A percentile compares a stretch with the other conserved stretches of the same genome.
Conservation (phyloP, 1,139 yeast species). For the Suhomyces coccinellae region DNA sequence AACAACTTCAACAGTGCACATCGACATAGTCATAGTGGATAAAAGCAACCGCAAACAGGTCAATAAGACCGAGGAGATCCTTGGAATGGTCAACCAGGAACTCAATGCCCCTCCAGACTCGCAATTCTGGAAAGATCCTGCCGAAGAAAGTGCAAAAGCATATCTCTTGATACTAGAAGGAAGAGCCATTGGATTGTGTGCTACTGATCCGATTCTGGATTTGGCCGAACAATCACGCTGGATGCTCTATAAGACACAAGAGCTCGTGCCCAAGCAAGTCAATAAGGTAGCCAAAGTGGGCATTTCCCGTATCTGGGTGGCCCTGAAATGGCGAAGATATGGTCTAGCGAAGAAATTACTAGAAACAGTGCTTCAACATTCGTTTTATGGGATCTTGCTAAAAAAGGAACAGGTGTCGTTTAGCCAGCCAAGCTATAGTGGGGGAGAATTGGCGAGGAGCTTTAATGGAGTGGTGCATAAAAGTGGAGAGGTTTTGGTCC, state of each 20-base stretch:
- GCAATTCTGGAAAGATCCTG: constrained; percentile 42
- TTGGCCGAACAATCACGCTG: constrained; percentile 35
- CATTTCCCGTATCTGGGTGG: constrained; percentile 65
- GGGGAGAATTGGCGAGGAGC: constrained; percentile 52
- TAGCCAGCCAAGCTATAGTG: constrained; percentile 71
- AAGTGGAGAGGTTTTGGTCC: constrained; percentile 50
- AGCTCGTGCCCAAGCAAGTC: constrained; percentile 37
- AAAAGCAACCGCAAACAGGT: constrained; percentile 18
- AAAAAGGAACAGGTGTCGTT: constrained; percentile 52
- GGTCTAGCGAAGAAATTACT: constrained; percentile 52
- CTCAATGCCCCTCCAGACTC: constrained; percentile 59
- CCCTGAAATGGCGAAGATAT: constrained; percentile 51
- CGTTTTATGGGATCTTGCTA: constrained; percentile 54
- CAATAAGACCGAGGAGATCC: constrained; percentile 26
- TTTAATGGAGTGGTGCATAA: constrained; percentile 54
- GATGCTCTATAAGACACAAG: constrained; percentile 46
- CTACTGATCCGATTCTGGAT: constrained; percentile 38
- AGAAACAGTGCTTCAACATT: constrained; percentile 36
- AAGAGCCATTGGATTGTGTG: constrained; percentile 54
- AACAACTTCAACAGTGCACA: constrained; percentile 11
- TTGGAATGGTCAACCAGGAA: constrained; percentile 57
- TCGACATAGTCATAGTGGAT: constrained; percentile 15
- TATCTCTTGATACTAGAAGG: constrained; percentile 43
- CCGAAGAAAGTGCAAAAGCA: constrained; percentile 37
- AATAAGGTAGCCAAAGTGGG: constrained; percentile 44